Evolutionary conservation across 139 green algal species (phyloP).

Genomic region (Nannochloris sp.): DNA sequence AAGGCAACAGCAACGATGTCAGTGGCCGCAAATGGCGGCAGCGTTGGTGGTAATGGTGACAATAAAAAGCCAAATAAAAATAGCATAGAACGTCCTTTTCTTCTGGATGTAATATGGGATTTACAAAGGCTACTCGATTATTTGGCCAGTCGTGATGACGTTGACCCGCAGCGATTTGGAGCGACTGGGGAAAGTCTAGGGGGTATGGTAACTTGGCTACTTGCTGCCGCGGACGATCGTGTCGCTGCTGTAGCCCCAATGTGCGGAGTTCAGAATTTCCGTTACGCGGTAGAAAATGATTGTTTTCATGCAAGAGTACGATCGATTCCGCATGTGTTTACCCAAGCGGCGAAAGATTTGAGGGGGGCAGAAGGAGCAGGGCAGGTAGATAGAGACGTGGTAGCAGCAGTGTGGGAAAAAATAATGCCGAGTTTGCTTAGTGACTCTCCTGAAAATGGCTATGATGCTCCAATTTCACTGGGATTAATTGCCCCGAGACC

Average conservation of each 20-base stretch:
- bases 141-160: conserved; percentile 35
- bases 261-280: conserved; percentile 58
- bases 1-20: too few species aligned
- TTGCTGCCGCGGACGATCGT: conserved; percentile 39
- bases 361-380: not conserved
- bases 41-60: too few species aligned
- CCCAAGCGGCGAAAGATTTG: conserved; percentile 25
- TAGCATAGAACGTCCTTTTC: conserved; percentile 47
- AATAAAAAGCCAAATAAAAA: not conserved
- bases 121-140: conserved; percentile 57
- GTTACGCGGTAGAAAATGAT: conserved; percentile 43
- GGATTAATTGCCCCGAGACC: conserved; percentile 43
- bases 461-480: conserved; percentile 41
- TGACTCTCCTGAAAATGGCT: not conserved
- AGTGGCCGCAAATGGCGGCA: too few species aligned
- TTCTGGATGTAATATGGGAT: conserved; percentile 72
- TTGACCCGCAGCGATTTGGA: conserved; percentile 49
- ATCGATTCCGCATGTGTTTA: conserved; percentile 41
- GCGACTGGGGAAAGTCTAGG: conserved; percentile 58
- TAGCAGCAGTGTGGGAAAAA: conserved; percentile 18
- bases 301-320: conserved; percentile 40
- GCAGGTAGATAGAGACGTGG: conserved; percentile 2
- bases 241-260: conserved; percentile 48
- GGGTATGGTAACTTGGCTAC: conserved; percentile 64
- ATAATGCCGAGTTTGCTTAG: conserved; percentile 16